Evolutionary conservation across 257 asterid genomes (phyloP), one percentile per base, ranked within the genome.

Genomic region (Scutellaria minor): DNA sequence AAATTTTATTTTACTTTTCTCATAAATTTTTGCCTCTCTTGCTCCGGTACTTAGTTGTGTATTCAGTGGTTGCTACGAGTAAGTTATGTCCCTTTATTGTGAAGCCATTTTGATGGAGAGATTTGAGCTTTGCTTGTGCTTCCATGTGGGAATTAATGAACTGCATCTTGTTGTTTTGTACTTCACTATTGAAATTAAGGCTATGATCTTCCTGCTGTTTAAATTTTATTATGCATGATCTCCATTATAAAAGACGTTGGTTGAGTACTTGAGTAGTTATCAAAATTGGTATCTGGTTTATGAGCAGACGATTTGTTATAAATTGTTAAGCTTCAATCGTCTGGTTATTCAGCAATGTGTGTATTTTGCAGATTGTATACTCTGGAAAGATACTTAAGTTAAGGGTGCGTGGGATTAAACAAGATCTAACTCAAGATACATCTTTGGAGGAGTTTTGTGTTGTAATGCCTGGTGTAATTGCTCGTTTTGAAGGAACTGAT

Each of bases 401-500:
- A 66, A 86, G 99, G 78, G 92, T 92, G 47, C 94, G 94, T 45
- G 96, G 86, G 51, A 83, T 87, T 48, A 92, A 88, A 81, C 85
- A 83, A 64, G 96, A 90, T 70, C 73, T 79, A 18, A 78, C 81
- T 3, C 90, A 79, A 62, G 93, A 88, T 59, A 62, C 86, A 47
- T 81, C 96, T 0, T 77, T 86, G 6, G 96, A 92, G 85, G 98
- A 89, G 83, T 89, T 94, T 78, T 91, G 99, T 54, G 81, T 88
- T 62, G 95, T 94, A 77, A 85, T 89, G 96, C 82, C 90, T 13
- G 91, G 95, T 48, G 89, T 85, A 41, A 69, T 94, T 82, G 97
- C 96, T 62, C 92, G 97, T 13, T 83, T 94, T 78, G 97, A 90
- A 72, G 99, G 98, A 75, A 85, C 96, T 48, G 96, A 92, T 65